Percentiles rank a stretch among this genome's conserved stretches.
Conservation (phyloP, 768 basidiomycete genomes). For the Lanmaoa rubissima region DNA sequence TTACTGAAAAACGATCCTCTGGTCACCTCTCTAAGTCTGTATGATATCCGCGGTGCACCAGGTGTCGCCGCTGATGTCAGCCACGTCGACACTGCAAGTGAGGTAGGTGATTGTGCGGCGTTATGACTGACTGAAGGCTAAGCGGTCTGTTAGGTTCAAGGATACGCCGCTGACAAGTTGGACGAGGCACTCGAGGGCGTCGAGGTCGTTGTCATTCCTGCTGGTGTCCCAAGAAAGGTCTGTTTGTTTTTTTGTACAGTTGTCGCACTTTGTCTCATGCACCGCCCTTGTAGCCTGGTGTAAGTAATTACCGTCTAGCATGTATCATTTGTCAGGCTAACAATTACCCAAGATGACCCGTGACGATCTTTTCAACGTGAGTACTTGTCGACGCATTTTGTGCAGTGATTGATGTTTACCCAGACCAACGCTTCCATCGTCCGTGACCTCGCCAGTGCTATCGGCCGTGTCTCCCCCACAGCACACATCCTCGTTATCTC, state of each 20-base stretch:
- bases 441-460: constrained; percentile 87
- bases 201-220: constrained; percentile 94
- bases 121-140: background rate
- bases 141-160: constrained; percentile 56
- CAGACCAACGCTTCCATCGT: constrained; percentile 98
- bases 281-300: constrained; percentile 62
- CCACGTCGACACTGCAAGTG: constrained; percentile 88
- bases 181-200: constrained; percentile 87
- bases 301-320: constrained; percentile 43
- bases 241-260: constrained; percentile 13
- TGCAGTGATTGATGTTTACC: background rate
- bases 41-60: constrained; percentile 29
- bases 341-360: constrained; percentile 77
- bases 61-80: constrained; percentile 98
- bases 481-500: constrained; percentile 97
- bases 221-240: constrained; percentile 98
- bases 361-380: constrained; percentile 93
- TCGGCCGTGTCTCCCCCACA: constrained; percentile 81
- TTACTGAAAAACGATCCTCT: constrained; percentile 86
- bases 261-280: constrained; percentile 22
- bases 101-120: constrained; percentile 47
- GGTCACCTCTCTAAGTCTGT: constrained; percentile 76
- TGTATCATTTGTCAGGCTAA: constrained; percentile 23
- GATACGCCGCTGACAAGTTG: constrained; percentile 83
- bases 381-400: constrained; percentile 27